Evolutionary conservation across 805 yeast species (phyloP).

Genomic region (Metschnikowia continentalis): DNA sequence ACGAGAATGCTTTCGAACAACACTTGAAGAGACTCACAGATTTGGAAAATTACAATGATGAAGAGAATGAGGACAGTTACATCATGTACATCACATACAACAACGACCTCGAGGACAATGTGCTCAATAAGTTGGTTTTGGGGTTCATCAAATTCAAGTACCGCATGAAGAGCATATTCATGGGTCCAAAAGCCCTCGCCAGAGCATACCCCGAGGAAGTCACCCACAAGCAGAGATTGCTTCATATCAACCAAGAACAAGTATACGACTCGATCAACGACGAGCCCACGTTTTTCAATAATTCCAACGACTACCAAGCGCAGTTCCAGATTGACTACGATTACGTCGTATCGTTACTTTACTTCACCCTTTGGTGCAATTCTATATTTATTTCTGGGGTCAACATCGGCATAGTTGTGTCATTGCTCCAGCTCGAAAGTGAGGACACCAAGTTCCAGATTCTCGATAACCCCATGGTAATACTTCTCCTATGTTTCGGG

Average conservation of each 20-base stretch:
- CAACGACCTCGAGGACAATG: constrained; percentile 17
- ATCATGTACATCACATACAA: constrained; percentile 20
- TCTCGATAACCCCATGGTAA: constrained; percentile 30
- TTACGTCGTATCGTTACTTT: constrained; percentile 31
- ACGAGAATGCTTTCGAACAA: constrained; percentile 3
- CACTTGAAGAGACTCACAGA: constrained; percentile 8
- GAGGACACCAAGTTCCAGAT: constrained; percentile 23
- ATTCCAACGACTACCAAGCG: constrained; percentile 20
- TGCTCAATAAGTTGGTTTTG: constrained; percentile 20
- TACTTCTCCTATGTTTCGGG: constrained; percentile 30
- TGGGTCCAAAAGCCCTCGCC: constrained; percentile 4
- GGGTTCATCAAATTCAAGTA: constrained; percentile 22
- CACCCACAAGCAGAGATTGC: constrained; percentile 1
- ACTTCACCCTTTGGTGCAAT: constrained; percentile 33
- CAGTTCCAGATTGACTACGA: constrained; percentile 34
- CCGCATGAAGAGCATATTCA: constrained; percentile 11
- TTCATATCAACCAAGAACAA: constrained; percentile 8
- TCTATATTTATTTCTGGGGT: constrained; percentile 37
- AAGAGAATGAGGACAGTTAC: constrained; percentile 22
- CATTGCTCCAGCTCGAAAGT: constrained; percentile 24
- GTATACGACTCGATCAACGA: constrained; percentile 34
- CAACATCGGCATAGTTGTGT: constrained; percentile 37
- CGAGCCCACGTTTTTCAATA: constrained; percentile 24
- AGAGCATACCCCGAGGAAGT: not conserved
- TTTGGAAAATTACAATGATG: constrained; percentile 15